Base-by-base conservation (phyloP, 768 basidiomycete genomes). In the Exidia glandulosa region DNA sequence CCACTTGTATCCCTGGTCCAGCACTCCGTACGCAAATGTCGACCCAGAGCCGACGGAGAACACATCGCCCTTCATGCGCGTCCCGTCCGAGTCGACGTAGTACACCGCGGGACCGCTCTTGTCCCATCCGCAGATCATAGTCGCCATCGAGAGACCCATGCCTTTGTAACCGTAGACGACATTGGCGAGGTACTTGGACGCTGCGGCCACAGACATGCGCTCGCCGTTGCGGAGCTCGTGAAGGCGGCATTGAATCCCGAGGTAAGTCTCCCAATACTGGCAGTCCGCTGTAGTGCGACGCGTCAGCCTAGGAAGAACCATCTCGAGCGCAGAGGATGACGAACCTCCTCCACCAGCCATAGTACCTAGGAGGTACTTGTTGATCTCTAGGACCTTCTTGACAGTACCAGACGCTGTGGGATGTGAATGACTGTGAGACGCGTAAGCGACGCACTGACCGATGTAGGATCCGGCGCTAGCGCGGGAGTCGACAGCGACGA, bases 81-180 rank as follows among this genome's bases (percentile, higher is more conserved):
- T 88, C 47, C 96, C 96, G 65, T 98, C 96, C 3, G 90, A 94
- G 73, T 99, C 96, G 57, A 99, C 96, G 71, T 98, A 98, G 77
- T 94, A 98, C 30, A 99, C 78, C 25, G 91, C 83, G n/a, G n/a
- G 47, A 16, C 9, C 47, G 19, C 94, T 97, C 78, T 98, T 98
- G 75, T 99, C 96, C 94, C 94, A 98, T 29, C 96, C 96, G 67
- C 94, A 97, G 60, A 99, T 94, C 96, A 98, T 99, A 0, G 96
- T 99, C 56, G 96, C 50, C 95, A 99, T 99, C 71, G 92, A 94
- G 63, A 99, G 74, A 4, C 96, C 96, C 95, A 95, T 98, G 25
- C 95, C 96, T 74, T 98, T 99, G 79, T 98, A 99, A 59, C 87
- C 80, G 72, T 97, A 98, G 12, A 98, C 93, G 57, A 98, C 85